These are phyloP conservation scores for Pezicula carpinea DNA, from an alignment of 2,329 filamentous ascomycete species.

Conservation along the genomic window DNA sequence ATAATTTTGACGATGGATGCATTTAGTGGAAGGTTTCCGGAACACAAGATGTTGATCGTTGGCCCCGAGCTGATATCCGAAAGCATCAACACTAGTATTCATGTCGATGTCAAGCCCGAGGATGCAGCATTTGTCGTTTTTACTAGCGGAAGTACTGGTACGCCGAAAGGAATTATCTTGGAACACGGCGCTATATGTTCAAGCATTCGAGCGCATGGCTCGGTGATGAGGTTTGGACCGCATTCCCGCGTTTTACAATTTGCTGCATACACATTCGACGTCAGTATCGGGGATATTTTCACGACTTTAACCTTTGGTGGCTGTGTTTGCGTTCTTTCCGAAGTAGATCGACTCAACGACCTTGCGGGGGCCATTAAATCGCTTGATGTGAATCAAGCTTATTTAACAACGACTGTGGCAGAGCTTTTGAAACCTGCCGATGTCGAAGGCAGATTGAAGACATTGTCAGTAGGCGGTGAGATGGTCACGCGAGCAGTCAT, in stretches of 20 bases:
- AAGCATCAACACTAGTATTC: no score
- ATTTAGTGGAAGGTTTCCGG: not conserved
- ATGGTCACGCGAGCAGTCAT: conserved; percentile 8
- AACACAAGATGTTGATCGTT: not conserved
- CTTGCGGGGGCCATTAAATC: conserved; percentile 7
- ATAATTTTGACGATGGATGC: no score
- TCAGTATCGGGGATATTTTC: conserved; percentile 11
- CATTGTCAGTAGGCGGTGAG: conserved; percentile 12
- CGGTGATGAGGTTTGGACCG: conserved; percentile 1
- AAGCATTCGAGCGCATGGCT: conserved; percentile 3
- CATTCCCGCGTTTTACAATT: conserved; percentile 11
- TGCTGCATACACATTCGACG: conserved; percentile 12
- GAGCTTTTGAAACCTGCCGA: conserved; percentile 7
- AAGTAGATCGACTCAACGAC: conserved; percentile 11
- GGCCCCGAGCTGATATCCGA: no score
- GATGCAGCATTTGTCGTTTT: conserved; percentile 12
- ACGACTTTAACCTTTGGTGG: conserved; percentile 11
- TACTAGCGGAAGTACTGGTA: conserved; percentile 13
- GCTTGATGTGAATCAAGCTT: conserved; percentile 7
- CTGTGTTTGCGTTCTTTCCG: conserved; percentile 12
- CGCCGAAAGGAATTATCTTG: conserved; percentile 12
- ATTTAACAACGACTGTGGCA: conserved; percentile 14
- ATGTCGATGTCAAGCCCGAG: not conserved
- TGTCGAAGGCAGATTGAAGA: conserved; percentile 8
- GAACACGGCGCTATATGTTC: conserved; percentile 8